Evolutionary conservation across 1,284 basidiomycete genomes (phyloP).

Genomic region (Austroboletus novae-zelandiae): DNA sequence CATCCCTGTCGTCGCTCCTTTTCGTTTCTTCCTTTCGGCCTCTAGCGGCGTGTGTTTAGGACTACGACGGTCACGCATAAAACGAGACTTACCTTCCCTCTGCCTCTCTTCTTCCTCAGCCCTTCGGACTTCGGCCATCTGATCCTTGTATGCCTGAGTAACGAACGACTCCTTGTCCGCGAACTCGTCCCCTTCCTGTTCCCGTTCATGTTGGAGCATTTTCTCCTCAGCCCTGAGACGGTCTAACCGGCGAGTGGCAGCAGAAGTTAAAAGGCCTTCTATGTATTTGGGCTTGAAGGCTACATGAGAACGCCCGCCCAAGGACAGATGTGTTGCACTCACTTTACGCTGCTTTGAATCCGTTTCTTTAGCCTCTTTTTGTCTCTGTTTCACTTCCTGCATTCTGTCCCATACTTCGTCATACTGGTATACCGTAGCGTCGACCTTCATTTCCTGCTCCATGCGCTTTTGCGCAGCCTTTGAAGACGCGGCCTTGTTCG

Average conservation of each 20-base stretch:
- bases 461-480: conserved; percentile 62
- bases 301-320: conserved; percentile 12
- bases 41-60: conserved; percentile 38
- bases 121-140: conserved; percentile 87
- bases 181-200: conserved; percentile 92
- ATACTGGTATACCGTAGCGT: conserved; percentile 89
- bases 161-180: conserved; percentile 95
- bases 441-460: conserved; percentile 77
- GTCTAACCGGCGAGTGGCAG: conserved; percentile 86
- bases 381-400: conserved; percentile 79
- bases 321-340: conserved; percentile 18
- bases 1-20: conserved; percentile 68
- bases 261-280: conserved; percentile 74
- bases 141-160: conserved; percentile 95
- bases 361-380: conserved; percentile 72
- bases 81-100: conserved; percentile 69
- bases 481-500: conserved; percentile 57
- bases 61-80: not conserved
- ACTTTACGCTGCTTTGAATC: conserved; percentile 77
- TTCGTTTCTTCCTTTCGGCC: conserved; percentile 60
- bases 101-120: conserved; percentile 90
- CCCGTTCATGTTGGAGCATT: conserved; percentile 92
- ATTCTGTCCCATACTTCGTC: conserved; percentile 97
- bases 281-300: conserved; percentile 88
- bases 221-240: conserved; percentile 96